These are phyloP conservation scores for Saprolegnia parasitica DNA, from an alignment of 352 stramenopile genomes.

Conservation along the genomic window DNA sequence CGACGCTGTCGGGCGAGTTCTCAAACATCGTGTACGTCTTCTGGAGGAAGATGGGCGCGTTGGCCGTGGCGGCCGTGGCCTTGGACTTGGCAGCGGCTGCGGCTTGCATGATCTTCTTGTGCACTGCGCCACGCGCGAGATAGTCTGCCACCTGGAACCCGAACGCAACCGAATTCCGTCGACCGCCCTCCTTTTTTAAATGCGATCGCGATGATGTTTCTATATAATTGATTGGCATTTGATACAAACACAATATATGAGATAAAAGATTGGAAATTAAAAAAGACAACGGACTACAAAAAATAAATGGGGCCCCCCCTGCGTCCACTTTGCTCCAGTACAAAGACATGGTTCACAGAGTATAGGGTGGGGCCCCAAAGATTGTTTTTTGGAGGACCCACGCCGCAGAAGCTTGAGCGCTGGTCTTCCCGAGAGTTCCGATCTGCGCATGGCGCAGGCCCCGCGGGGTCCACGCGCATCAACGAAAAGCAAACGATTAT, in stretches of 20 bases:
- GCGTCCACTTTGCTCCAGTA: not conserved
- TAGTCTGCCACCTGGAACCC: not conserved
- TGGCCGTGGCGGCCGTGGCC: slow-evolving; percentile 27
- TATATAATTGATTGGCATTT: not conserved
- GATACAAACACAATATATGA: not conserved
- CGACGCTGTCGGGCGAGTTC: slow-evolving; percentile 67
- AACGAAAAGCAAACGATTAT: not conserved
- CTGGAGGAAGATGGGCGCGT: slow-evolving; percentile 76
- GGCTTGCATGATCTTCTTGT: slow-evolving; percentile 9
- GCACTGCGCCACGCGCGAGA: not conserved
- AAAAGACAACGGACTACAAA: not conserved
- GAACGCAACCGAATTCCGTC: slow-evolving; percentile 11
- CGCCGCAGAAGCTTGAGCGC: not conserved
- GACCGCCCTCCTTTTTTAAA: not conserved
- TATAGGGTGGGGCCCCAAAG: not conserved
- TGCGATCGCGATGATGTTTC: not conserved
- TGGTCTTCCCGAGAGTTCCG: slow-evolving; percentile 16
- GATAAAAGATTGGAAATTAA: not conserved
- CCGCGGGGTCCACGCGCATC: not conserved
- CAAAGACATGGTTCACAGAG: not conserved
- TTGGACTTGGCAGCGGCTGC: slow-evolving; percentile 15
- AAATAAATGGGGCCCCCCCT: not conserved
- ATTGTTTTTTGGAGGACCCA: not conserved
- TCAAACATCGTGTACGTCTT: slow-evolving; percentile 94
- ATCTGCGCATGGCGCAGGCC: not conserved